phyloP scores from a whole-genome alignment of 441 rosid genomes.

The Viola pubescens region DNA sequence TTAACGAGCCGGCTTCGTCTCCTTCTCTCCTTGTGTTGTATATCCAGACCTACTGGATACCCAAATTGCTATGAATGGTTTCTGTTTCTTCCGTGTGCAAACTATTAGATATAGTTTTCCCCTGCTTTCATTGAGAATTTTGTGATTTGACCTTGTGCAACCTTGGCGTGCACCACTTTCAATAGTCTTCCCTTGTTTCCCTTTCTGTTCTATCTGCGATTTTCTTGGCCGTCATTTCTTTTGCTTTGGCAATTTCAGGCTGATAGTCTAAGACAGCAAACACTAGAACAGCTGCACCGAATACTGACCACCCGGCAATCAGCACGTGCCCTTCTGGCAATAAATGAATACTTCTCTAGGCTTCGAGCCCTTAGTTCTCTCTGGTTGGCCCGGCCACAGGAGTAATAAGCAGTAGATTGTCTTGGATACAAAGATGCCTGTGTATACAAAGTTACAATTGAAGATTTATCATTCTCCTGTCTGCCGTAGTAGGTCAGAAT shows the following conservation, averaged over 20 bases:
- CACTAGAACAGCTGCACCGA: conserved; percentile 62
- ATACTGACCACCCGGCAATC: conserved; percentile 62
- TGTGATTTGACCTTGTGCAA: too few relatives aligned
- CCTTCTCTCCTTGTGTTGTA: too few relatives aligned
- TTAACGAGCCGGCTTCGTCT: too few relatives aligned
- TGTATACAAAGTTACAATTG: neutral
- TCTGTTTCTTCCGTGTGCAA: too few relatives aligned
- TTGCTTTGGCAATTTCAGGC: conserved; percentile 34
- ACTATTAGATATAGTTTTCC: too few relatives aligned
- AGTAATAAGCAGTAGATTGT: conserved; percentile 22
- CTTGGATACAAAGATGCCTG: neutral
- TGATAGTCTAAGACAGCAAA: conserved; percentile 62
- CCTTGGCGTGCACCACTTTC: neutral
- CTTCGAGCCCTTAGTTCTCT: conserved; percentile 68
- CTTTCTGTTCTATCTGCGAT: neutral
- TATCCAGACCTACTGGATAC: too few relatives aligned
- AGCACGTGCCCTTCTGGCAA: conserved; percentile 61
- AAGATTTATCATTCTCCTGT: neutral
- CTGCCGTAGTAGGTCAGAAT: neutral
- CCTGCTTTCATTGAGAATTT: too few relatives aligned
- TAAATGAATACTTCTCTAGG: conserved; percentile 52
- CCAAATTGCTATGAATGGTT: too few relatives aligned
- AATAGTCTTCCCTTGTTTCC: neutral
- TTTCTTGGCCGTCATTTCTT: conserved; percentile 1
- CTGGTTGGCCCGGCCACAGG: conserved; percentile 67